phyloP scores from a whole-genome alignment of 768 basidiomycete species.

The Rossbeevera mucosa region DNA sequence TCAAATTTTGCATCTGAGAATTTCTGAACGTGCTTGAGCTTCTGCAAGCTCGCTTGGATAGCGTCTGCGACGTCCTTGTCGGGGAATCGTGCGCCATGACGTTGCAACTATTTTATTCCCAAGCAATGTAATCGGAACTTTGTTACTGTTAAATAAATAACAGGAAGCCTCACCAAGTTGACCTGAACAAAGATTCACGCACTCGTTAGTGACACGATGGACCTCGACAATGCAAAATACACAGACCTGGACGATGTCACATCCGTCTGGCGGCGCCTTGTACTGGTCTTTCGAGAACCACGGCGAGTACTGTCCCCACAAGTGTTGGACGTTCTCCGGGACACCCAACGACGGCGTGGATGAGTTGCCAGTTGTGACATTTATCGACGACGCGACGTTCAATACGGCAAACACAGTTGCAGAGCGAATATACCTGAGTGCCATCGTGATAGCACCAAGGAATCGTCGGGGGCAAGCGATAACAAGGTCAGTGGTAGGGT shows the following conservation, averaged over 20 bases:
- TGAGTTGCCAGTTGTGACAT: neutral
- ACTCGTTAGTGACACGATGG: neutral
- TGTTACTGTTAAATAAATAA: neutral
- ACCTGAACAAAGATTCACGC: neutral
- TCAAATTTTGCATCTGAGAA: constrained; percentile 42
- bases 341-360: neutral
- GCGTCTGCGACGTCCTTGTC: constrained; percentile 39
- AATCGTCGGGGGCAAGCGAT: neutral
- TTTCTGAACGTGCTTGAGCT: constrained; percentile 43
- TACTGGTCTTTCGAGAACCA: neutral
- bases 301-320: neutral
- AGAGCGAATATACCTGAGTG: neutral
- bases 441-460: neutral
- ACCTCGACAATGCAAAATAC: neutral
- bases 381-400: neutral
- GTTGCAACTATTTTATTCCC: constrained; percentile 51
- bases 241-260: neutral
- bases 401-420: neutral
- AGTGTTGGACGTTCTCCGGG: neutral
- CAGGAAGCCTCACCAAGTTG: neutral
- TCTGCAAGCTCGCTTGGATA: constrained; percentile 47
- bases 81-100: constrained; percentile 76
- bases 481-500: neutral
- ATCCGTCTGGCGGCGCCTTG: neutral
- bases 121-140: neutral